Base-by-base conservation (phyloP, 768 basidiomycete genomes). In the Boletus reticulatus region DNA sequence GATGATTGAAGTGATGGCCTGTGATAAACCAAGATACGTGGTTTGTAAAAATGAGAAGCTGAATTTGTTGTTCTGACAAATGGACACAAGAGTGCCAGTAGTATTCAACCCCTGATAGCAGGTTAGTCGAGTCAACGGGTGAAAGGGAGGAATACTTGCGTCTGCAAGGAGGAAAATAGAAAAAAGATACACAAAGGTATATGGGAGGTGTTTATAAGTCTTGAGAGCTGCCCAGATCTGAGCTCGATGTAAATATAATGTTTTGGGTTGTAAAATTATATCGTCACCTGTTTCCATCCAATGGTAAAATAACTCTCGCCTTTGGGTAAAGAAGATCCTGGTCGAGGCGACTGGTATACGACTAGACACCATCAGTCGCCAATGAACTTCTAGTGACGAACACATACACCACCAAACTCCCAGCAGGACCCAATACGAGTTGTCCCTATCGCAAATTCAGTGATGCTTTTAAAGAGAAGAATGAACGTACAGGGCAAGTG, bases 391-490 rank as follows among this genome's bases (percentile, higher is more conserved):
- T 31, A 9, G 36, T 6, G 16, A 20, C 13, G 24, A 37, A 38
- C 1, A 72, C 87, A 46, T 72, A 91, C 89, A 92, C 92, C 92
- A 95, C 84, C 92, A 94, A 47, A 92, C 84, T 9, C 91, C 92
- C 10, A 79, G 76, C 1, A 93, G 44, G 12, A 94, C 87, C 90
- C 88, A 87, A 59, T 91, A 90, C 0, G 75, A 78, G 54, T 85
- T 92, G 14, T 83, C 85, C 22, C 88, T 89, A 56, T 20, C 13
- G 43, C 36, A 46, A 4, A 41, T 31, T 48, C 14, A 45, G 22
- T 13, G 10, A 11, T 0, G 8, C 41, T 29, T 12, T 13, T 5
- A 20, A 31, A 6, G 17, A 24, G 4, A 29, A 9, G 36, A 14
- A 16, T 11, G 22, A 16, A 73, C 83, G 63, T 56, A 90, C 87